A percentile compares a stretch with the other conserved stretches of the same genome.
phyloP scores from a whole-genome alignment of 495 filamentous ascomycete genomes.

The Collariella sp. region DNA sequence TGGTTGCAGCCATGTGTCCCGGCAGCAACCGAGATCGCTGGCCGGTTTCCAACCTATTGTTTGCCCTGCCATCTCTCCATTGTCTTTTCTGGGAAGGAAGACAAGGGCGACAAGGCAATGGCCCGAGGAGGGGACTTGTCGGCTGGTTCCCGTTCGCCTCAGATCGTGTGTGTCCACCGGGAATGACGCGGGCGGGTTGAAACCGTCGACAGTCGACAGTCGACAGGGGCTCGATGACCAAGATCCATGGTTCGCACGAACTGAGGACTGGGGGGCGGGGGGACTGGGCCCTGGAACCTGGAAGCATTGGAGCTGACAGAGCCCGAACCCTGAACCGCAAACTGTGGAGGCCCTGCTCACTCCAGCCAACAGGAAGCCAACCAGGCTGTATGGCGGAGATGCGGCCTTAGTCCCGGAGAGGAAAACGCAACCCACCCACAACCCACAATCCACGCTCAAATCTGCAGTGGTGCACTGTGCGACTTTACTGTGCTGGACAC shows the following conservation, averaged over 20 bases:
- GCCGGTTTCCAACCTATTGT: too few relatives aligned
- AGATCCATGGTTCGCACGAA: not conserved
- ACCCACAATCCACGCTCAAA: not conserved
- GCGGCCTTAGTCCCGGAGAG: conserved; percentile 17
- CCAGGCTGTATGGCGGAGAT: conserved; percentile 13
- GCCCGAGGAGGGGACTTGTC: too few relatives aligned
- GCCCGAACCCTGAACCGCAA: conserved; percentile 25
- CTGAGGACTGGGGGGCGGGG: not conserved
- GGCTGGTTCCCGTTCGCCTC: too few relatives aligned
- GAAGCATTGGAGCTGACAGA: conserved; percentile 20
- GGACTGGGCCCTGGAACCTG: too few relatives aligned
- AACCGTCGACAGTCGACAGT: not conserved
- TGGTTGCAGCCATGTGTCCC: not conserved
- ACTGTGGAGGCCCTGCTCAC: not conserved
- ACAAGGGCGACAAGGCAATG: too few relatives aligned
- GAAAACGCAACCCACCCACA: conserved; percentile 8
- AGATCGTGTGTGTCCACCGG: not conserved
- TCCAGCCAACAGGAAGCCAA: conserved; percentile 12
- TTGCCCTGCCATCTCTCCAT: too few relatives aligned
- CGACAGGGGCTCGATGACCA: not conserved
- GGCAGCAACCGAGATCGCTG: too few relatives aligned
- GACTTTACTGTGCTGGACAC: not conserved
- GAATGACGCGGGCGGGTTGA: not conserved
- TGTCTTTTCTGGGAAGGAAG: too few relatives aligned
- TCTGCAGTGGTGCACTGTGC: conserved; percentile 10